Conservation (phyloP, 148 eudicot genomes). For the Linanthus parryae region DNA sequence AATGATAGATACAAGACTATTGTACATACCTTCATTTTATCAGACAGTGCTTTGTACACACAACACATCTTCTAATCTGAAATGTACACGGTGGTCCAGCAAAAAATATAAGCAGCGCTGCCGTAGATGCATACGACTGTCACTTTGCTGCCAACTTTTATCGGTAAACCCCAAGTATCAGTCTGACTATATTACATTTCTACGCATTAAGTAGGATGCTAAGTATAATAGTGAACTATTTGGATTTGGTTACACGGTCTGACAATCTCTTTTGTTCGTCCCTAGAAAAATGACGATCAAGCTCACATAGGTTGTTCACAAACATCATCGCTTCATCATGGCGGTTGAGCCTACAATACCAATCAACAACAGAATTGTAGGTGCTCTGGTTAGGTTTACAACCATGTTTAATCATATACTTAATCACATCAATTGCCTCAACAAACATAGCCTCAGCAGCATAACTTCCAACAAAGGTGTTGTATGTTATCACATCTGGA, state of each 20-base stretch:
- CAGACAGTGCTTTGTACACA: too few relatives aligned
- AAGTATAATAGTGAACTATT: too few relatives aligned
- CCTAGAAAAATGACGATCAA: conserved; percentile 59
- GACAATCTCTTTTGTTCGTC: conserved; percentile 56
- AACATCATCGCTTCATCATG: conserved; percentile 59
- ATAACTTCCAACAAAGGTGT: conserved; percentile 67
- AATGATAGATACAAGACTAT: too few relatives aligned
- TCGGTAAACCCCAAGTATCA: too few relatives aligned
- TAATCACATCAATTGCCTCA: conserved; percentile 69
- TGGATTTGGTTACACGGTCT: conserved; percentile 18
- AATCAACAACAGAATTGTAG: conserved; percentile 78
- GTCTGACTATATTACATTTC: too few relatives aligned
- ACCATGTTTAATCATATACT: conserved; percentile 65
- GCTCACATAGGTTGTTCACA: conserved; percentile 49
- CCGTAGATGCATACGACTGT: too few relatives aligned
- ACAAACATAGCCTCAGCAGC: conserved; percentile 68
- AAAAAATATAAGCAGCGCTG: too few relatives aligned
- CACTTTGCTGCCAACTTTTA: too few relatives aligned
- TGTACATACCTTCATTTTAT: too few relatives aligned
- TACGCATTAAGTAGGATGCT: too few relatives aligned
- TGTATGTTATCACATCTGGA: conserved; percentile 79
- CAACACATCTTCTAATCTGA: too few relatives aligned
- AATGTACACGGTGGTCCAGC: too few relatives aligned
- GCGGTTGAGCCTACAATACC: conserved; percentile 58
- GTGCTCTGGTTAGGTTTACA: conserved; percentile 79